Evolutionary conservation across 305 asterid species (phyloP).

Genomic region (Fraxinus dipetala): DNA sequence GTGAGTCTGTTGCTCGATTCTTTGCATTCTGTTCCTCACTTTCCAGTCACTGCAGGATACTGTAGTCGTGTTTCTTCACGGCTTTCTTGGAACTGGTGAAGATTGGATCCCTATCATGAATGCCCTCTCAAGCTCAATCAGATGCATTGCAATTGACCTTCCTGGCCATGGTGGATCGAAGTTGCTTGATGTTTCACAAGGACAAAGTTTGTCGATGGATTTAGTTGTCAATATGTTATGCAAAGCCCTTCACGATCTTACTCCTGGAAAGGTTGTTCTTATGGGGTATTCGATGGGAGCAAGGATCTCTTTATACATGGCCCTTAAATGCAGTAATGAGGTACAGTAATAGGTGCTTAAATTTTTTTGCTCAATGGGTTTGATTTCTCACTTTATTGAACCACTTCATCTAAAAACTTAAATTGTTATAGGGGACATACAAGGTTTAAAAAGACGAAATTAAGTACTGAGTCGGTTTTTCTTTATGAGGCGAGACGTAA

Average conservation of each 20-base stretch:
- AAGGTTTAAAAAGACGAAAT: no score
- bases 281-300: slow-evolving; percentile 99
- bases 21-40: slow-evolving; percentile 14
- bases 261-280: slow-evolving; percentile 58
- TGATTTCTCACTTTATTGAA: not conserved
- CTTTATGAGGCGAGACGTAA: no score
- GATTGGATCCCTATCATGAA: slow-evolving; percentile 93
- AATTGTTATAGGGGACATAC: not conserved
- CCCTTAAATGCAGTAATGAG: slow-evolving; percentile 65
- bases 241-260: slow-evolving; percentile 51
- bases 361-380: not conserved
- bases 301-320: slow-evolving; percentile 69
- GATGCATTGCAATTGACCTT: slow-evolving; percentile 87
- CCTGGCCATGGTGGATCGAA: slow-evolving; percentile 92
- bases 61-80: slow-evolving; percentile 77
- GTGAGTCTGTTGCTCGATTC: not conserved
- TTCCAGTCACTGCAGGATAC: slow-evolving; percentile 46
- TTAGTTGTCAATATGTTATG: slow-evolving; percentile 49
- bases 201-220: slow-evolving; percentile 58
- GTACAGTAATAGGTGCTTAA: slow-evolving; percentile 29
- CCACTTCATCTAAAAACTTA: not conserved
- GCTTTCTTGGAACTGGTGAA: slow-evolving; percentile 80
- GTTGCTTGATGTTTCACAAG: slow-evolving; percentile 32
- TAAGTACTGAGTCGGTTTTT: no score
- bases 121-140: slow-evolving; percentile 61